These are phyloP conservation scores for Houttuynia cordata DNA, from an alignment of 164 flowering plant genomes.

Conservation along the genomic window DNA sequence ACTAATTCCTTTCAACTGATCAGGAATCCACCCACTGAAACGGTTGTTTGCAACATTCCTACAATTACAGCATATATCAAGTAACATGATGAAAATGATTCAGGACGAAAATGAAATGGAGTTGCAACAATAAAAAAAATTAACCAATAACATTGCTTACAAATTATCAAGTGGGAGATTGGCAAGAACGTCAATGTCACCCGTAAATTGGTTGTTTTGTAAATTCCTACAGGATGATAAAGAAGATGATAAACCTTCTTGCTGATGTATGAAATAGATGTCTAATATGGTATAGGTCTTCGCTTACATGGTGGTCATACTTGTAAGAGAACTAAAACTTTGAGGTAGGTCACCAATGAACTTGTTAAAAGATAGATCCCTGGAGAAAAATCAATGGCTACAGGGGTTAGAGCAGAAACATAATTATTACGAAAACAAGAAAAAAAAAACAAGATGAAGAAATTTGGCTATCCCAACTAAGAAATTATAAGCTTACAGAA, in stretches of 20 bases:
- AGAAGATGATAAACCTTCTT: conserved; percentile 1
- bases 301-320: conserved; percentile 53
- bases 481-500: too few relatives aligned
- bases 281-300: neutral
- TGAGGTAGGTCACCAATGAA: conserved; percentile 62
- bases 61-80: conserved; percentile 2
- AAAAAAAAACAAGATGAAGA: neutral
- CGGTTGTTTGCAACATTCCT: conserved; percentile 78
- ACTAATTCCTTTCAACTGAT: conserved; percentile 42
- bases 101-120: neutral
- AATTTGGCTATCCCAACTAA: too few relatives aligned
- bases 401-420: neutral
- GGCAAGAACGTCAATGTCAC: conserved; percentile 69
- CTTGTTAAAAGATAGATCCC: conserved; percentile 77
- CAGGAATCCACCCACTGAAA: conserved; percentile 83
- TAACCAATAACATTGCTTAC: conserved; percentile 20
- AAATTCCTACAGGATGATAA: conserved; percentile 43
- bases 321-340: conserved; percentile 52
- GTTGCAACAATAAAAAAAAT: neutral
- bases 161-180: conserved; percentile 62
- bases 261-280: neutral
- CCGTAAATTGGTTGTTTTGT: conserved; percentile 84
- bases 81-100: neutral
- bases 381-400: conserved; percentile 16
- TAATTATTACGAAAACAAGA: neutral